These are phyloP conservation scores for Rhizodiscina lignyota DNA, from an alignment of 495 filamentous ascomycete genomes.

Conservation along the genomic window DNA sequence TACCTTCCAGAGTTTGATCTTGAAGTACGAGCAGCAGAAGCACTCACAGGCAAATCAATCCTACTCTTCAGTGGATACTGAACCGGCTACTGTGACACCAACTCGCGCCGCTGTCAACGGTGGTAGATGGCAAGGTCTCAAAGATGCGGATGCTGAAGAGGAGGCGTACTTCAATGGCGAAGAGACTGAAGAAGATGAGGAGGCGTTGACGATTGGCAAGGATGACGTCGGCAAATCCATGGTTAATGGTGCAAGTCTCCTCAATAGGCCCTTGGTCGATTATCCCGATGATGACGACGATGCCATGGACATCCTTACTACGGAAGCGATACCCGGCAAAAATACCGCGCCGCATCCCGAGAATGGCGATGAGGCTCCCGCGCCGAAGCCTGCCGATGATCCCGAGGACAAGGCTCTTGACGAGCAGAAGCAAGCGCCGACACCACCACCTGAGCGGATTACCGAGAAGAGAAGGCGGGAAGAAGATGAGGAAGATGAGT, in stretches of 20 bases:
- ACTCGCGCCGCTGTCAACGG: constrained; percentile 33
- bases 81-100: constrained; percentile 18
- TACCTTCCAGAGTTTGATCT: constrained; percentile 61
- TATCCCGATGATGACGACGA: constrained; percentile 78
- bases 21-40: constrained; percentile 53
- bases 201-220: constrained; percentile 20
- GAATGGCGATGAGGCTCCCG: constrained; percentile 16
- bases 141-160: constrained; percentile 73
- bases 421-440: constrained; percentile 13
- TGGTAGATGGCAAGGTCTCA: constrained; percentile 53
- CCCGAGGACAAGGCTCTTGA: no score
- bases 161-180: constrained; percentile 90
- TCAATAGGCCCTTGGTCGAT: constrained; percentile 67
- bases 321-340: constrained; percentile 19
- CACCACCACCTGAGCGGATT: constrained; percentile 53
- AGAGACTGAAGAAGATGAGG: constrained; percentile 73
- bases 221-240: constrained; percentile 11
- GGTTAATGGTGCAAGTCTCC: constrained; percentile 28
- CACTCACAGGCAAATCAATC: constrained; percentile 13
- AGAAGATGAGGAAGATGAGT: constrained; percentile 49
- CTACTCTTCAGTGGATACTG: constrained; percentile 27
- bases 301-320: constrained; percentile 34
- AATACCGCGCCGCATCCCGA: constrained; percentile 4
- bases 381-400: constrained; percentile 2
- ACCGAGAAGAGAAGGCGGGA: constrained; percentile 83